Conservation (phyloP, 2,329 filamentous ascomycete species). For the Pyrenochaeta sp. region DNA sequence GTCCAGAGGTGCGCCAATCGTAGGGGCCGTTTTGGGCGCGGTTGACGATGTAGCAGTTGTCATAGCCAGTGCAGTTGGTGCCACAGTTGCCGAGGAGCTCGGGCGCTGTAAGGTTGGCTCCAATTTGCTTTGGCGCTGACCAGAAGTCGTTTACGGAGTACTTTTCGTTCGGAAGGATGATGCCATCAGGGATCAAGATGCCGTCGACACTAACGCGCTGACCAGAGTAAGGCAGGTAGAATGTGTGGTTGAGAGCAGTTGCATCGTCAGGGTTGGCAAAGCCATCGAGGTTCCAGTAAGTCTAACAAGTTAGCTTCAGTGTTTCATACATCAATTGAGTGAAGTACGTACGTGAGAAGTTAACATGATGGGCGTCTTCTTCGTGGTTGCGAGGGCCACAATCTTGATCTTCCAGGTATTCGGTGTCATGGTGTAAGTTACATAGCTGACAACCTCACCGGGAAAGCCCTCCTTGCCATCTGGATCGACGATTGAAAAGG, state of each 20-base stretch:
- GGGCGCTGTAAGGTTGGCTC: slow-evolving; percentile 69
- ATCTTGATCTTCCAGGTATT: slow-evolving; percentile 78
- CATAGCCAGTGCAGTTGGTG: slow-evolving; percentile 83
- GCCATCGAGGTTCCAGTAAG: slow-evolving; percentile 85
- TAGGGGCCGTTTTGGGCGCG: slow-evolving; percentile 65
- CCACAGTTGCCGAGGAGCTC: slow-evolving; percentile 79
- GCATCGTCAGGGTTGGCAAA: slow-evolving; percentile 77
- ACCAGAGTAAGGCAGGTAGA: slow-evolving; percentile 76
- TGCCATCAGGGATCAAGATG: slow-evolving; percentile 58
- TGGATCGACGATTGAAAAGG: slow-evolving; percentile 76
- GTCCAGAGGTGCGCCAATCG: slow-evolving; percentile 69
- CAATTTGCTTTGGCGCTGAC: slow-evolving; percentile 80
- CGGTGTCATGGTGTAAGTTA: slow-evolving; percentile 75
- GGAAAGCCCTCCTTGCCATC: slow-evolving; percentile 81
- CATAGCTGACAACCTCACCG: slow-evolving; percentile 75
- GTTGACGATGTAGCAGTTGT: slow-evolving; percentile 76
- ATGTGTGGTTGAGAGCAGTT: slow-evolving; percentile 73
- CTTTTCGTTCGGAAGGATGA: slow-evolving; percentile 73
- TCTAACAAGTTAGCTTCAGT: slow-evolving; percentile 53
- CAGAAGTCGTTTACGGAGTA: slow-evolving; percentile 83
- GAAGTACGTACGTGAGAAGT: slow-evolving; percentile 66
- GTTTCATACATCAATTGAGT: neutral
- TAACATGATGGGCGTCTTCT: slow-evolving; percentile 85
- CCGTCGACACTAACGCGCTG: slow-evolving; percentile 72
- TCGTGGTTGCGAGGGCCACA: slow-evolving; percentile 72